Evolutionary conservation across 169 alveolate genomes (phyloP).

Genomic region (Neospora caninum): DNA sequence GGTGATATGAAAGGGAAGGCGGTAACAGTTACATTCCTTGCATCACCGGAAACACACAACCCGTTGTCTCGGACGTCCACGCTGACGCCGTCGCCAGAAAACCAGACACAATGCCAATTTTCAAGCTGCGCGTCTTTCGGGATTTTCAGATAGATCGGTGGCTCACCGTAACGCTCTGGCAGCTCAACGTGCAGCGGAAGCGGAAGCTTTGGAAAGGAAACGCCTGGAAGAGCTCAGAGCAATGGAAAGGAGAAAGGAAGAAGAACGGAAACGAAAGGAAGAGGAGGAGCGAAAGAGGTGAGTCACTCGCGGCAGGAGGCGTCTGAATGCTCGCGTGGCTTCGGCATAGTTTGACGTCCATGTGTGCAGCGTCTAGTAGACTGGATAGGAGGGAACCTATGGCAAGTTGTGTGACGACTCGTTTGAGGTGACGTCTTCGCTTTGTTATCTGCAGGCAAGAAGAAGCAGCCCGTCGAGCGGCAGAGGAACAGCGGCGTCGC

Average conservation of each 20-base stretch:
- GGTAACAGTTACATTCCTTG: background rate
- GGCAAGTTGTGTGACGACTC: background rate
- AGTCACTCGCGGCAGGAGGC: background rate
- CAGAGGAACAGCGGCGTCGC: conserved; percentile 37
- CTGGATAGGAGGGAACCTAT: background rate
- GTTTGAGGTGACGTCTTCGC: background rate
- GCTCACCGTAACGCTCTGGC: background rate
- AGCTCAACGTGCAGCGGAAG: conserved; percentile 24
- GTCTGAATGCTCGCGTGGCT: background rate
- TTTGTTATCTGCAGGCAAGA: background rate
- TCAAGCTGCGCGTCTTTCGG: background rate
- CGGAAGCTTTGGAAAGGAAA: conserved; percentile 23
- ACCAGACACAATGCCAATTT: background rate
- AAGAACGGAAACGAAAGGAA: conserved; percentile 19
- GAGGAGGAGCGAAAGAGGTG: conserved; percentile 35
- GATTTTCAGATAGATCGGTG: background rate
- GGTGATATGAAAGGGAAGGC: too few relatives aligned
- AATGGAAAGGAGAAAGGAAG: conserved; percentile 7
- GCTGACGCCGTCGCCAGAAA: background rate
- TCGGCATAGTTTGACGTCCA: background rate
- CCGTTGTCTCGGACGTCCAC: background rate
- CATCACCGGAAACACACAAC: background rate
- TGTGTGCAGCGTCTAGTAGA: background rate
- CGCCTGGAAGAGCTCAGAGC: conserved; percentile 18
- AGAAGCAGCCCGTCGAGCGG: conserved; percentile 30